Base-by-base conservation (phyloP, 805 yeast genomes). In the Blastobotrys chiropterorum region DNA sequence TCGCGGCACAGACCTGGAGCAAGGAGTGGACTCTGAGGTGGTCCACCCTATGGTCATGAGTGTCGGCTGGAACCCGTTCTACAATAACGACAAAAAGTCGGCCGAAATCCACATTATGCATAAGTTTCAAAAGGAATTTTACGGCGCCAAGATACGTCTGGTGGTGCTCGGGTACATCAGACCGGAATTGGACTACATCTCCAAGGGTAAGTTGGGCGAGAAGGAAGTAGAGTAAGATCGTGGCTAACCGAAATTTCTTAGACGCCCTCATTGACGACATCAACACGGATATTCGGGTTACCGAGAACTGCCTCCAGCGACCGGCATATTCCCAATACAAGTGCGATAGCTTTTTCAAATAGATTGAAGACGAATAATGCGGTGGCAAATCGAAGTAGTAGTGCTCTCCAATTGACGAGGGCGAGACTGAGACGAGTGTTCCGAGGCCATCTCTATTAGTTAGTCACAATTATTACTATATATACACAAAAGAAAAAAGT, bases 51-150 rank as follows among this genome's bases (percentile, higher is more conserved):
- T 90, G 83, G 99, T 94, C 6, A 85, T 92, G 87, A 87, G 96
- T 6, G 76, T 94, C 16, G 99, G 99, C 1, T 88, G 90, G 86
- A 94, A 94, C 64, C 98, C 99, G 39, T 92, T 84, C 65, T 94
- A 81, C 70, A 78, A 82, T 21, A 90, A 94, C 67, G 74, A 79
- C 47, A 78, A 78, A 59, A 88, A 87, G 68, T 83, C 96, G 0
- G 95, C 94, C 19, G 51, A 94, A 62, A 73, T 94, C 19, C 97
- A 94, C 67, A 77, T 94, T 3, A 74, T 94, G 50, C 95, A 89
- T 69, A 70, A 82, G 43, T 94, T 90, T 62, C 51, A 45, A 20
- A 56, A 63, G 0, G 62, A 71, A 8, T 94, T 94, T 65, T 94
- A 94, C 62, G 99, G 99, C 3, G 92, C 96, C 7, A 56, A 65